These are phyloP conservation scores for Scalesia atractyloides DNA, from an alignment of 129 eudicot genomes.

Conservation along the genomic window DNA sequence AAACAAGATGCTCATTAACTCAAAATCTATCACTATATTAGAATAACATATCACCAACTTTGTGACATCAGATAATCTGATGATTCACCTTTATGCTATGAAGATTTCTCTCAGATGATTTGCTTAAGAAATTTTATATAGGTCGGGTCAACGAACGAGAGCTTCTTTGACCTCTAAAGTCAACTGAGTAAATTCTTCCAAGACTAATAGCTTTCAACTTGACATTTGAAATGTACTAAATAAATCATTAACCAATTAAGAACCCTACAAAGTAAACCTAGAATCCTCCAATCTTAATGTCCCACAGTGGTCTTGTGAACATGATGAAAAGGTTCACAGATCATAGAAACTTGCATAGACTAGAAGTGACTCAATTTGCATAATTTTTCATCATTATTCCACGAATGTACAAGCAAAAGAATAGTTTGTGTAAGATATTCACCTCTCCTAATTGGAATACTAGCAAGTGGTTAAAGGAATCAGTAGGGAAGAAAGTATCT, in stretches of 20 bases:
- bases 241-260: neutral
- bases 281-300: slow-evolving; percentile 2
- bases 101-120: neutral
- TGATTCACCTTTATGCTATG: neutral
- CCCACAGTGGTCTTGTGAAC: neutral
- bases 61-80: slow-evolving; percentile 5
- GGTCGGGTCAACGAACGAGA: neutral
- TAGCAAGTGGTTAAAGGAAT: too few species aligned
- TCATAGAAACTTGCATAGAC: too few species aligned
- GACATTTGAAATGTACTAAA: neutral
- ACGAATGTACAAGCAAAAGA: too few species aligned
- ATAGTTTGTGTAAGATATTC: too few species aligned
- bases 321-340: too few species aligned
- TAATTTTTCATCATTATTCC: too few species aligned
- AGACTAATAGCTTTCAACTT: neutral
- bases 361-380: too few species aligned
- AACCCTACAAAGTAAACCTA: neutral
- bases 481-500: too few species aligned
- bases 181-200: neutral
- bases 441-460: too few species aligned
- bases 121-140: neutral
- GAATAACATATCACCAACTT: neutral
- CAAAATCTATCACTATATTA: neutral
- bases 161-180: neutral
- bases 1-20: slow-evolving; percentile 11